These are phyloP conservation scores for Ogataea angusta DNA, from an alignment of 805 yeast genomes.

Conservation along the genomic window DNA sequence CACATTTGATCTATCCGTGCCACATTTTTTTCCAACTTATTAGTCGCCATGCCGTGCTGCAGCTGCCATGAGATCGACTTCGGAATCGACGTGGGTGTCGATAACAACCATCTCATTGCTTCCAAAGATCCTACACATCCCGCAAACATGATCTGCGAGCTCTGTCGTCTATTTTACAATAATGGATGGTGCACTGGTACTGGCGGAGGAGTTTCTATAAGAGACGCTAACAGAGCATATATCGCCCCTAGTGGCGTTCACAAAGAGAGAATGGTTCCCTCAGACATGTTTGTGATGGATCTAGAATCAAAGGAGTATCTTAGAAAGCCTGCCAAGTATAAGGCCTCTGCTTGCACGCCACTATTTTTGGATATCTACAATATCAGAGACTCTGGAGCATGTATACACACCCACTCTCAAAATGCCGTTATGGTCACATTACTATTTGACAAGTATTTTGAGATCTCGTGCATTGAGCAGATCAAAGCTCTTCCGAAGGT, in stretches of 20 bases:
- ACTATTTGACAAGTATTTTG: conserved; percentile 66
- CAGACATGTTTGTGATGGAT: conserved; percentile 76
- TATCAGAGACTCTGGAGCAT: conserved; percentile 77
- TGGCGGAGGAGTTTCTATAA: conserved; percentile 89
- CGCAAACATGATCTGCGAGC: conserved; percentile 77
- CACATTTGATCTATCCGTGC: neutral
- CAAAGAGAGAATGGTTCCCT: conserved; percentile 81
- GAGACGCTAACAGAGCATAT: conserved; percentile 54
- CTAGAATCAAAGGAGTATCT: conserved; percentile 48
- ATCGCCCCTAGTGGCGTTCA: conserved; percentile 97
- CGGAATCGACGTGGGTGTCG: neutral
- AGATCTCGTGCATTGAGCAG: conserved; percentile 80
- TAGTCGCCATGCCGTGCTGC: conserved; percentile 9
- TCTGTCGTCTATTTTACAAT: conserved; percentile 71
- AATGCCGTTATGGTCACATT: conserved; percentile 79
- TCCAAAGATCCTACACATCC: conserved; percentile 50
- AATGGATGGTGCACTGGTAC: conserved; percentile 95
- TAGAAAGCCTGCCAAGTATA: conserved; percentile 60
- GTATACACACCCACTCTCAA: conserved; percentile 93
- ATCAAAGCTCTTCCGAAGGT: conserved; percentile 85
- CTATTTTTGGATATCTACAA: conserved; percentile 69
- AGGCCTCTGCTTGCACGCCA: conserved; percentile 95
- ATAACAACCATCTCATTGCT: conserved; percentile 17
- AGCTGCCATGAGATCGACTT: conserved; percentile 5
- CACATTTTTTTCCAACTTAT: neutral